These are phyloP conservation scores for Pichia nanzhaoensis DNA, from an alignment of 805 yeast species.

Conservation along the genomic window DNA sequence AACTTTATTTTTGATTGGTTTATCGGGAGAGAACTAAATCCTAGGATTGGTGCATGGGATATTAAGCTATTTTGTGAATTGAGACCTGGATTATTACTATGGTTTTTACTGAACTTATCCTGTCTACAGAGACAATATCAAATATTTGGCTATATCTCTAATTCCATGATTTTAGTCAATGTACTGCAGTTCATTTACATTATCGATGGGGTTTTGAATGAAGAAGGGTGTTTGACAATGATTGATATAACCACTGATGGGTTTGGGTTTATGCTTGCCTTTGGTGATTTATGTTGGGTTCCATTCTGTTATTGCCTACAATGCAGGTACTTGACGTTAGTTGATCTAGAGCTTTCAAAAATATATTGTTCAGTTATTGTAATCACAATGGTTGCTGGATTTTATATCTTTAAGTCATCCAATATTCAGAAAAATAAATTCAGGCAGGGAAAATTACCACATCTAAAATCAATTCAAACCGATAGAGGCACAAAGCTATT, in stretches of 20 bases:
- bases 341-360: slow-evolving; percentile 49
- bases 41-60: slow-evolving; percentile 79
- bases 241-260: slow-evolving; percentile 97
- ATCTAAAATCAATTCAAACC: slow-evolving; percentile 66
- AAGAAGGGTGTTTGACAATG: slow-evolving; percentile 86
- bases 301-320: slow-evolving; percentile 91
- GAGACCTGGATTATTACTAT: slow-evolving; percentile 87
- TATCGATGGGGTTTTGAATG: slow-evolving; percentile 87
- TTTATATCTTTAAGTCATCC: slow-evolving; percentile 74
- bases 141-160: slow-evolving; percentile 41
- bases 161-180: slow-evolving; percentile 66
- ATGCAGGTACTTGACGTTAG: slow-evolving; percentile 68
- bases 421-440: slow-evolving; percentile 82
- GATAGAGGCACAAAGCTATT: slow-evolving; percentile 72
- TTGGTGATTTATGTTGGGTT: slow-evolving; percentile 89
- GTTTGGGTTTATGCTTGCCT: slow-evolving; percentile 91
- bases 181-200: slow-evolving; percentile 74
- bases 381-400: slow-evolving; percentile 48
- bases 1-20: slow-evolving; percentile 83
- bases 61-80: slow-evolving; percentile 88
- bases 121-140: slow-evolving; percentile 78
- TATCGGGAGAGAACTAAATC: slow-evolving; percentile 93
- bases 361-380: slow-evolving; percentile 35
- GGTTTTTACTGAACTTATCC: slow-evolving; percentile 74
- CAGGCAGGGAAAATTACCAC: slow-evolving; percentile 65